These are phyloP conservation scores for Pleoardoris graminearum DNA, from an alignment of 2,329 filamentous ascomycete genomes.

Conservation along the genomic window DNA sequence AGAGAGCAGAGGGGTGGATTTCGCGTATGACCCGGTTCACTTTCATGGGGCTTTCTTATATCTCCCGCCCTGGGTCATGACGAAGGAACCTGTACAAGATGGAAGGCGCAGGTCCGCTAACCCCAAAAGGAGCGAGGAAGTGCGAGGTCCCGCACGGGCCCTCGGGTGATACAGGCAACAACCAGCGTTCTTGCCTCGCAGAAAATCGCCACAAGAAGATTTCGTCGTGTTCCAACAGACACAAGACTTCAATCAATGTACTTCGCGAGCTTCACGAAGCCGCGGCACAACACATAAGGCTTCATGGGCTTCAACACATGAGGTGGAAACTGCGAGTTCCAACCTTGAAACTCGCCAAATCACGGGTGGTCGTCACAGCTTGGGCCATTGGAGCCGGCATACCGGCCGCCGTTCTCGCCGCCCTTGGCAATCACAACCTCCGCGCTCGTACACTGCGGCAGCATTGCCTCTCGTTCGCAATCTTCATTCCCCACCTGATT, in stretches of 20 bases:
- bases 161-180: not conserved
- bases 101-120: constrained; percentile 1
- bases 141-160: not conserved
- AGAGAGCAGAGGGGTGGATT: no score
- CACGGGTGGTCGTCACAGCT: not conserved
- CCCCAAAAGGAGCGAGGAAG: constrained; percentile 7
- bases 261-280: no score
- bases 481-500: no score
- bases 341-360: no score
- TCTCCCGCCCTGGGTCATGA: not conserved
- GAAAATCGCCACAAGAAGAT: not conserved
- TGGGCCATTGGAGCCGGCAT: not conserved
- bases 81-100: not conserved
- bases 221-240: not conserved
- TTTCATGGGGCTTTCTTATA: no score
- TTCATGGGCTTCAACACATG: no score
- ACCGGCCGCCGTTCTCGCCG: not conserved
- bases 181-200: not conserved
- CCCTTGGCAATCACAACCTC: not conserved
- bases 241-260: no score
- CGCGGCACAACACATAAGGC: no score
- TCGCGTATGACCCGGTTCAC: not conserved
- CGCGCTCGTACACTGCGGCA: not conserved
- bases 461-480: not conserved
- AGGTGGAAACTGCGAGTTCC: not conserved